Evolutionary conservation across 257 asterid genomes (phyloP).

Genomic region (Jaltomata sinuosa): DNA sequence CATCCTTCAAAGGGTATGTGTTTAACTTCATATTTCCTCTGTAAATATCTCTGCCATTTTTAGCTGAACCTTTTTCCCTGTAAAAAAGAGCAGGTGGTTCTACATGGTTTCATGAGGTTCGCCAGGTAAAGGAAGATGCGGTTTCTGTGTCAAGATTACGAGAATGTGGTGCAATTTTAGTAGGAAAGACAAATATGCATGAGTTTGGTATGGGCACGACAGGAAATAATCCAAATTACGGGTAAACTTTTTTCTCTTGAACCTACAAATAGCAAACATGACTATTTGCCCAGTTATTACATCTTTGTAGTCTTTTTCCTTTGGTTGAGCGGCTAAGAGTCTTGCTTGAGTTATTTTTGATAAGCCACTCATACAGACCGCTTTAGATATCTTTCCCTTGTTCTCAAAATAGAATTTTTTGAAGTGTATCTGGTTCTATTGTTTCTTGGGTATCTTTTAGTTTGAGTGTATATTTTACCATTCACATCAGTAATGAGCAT

Average conservation of each 20-base stretch:
- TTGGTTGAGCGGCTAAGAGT: not conserved
- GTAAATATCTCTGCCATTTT: not conserved
- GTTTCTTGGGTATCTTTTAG: not conserved
- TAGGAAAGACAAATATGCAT: conserved; percentile 99
- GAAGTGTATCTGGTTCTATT: not conserved
- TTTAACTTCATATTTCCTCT: not conserved
- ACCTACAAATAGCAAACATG: not conserved
- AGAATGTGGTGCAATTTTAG: conserved; percentile 76
- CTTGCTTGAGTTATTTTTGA: not conserved
- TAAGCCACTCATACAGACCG: not conserved
- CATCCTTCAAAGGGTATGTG: conserved; percentile 71
- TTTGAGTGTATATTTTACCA: not conserved
- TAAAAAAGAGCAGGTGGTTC: conserved; percentile 64
- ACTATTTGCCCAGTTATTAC: not conserved
- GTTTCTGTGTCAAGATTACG: conserved; percentile 67
- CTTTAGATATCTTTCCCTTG: not conserved
- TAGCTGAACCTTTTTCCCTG: not conserved
- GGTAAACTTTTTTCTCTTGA: conserved; percentile 37
- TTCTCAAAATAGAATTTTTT: not conserved
- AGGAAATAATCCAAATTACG: conserved; percentile 91
- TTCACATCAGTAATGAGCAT: not conserved
- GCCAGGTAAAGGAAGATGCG: conserved; percentile 65
- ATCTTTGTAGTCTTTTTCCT: not conserved
- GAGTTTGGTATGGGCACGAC: conserved; percentile 94
- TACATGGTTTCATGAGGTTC: conserved; percentile 76